phyloP scores from a whole-genome alignment of 1,284 basidiomycete species.

The Rhodotorula sp. region DNA sequence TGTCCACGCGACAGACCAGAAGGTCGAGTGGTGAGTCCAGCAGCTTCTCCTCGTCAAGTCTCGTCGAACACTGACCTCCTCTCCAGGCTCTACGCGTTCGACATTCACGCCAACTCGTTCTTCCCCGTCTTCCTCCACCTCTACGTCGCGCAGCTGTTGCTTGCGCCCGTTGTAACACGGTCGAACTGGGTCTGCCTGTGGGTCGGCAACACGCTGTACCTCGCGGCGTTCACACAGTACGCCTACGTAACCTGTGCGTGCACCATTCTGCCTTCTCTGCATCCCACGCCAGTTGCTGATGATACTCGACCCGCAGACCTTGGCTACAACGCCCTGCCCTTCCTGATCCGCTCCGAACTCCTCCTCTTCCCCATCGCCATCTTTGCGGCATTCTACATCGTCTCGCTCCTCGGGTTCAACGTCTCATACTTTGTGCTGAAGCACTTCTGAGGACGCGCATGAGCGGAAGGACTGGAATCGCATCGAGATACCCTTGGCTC shows the following conservation, averaged over 20 bases:
- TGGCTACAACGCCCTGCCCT: slow-evolving; percentile 82
- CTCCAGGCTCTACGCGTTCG: slow-evolving; percentile 78
- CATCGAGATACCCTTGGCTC: too few relatives aligned
- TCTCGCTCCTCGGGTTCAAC: slow-evolving; percentile 86
- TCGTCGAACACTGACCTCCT: neutral
- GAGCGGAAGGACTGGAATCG: too few relatives aligned
- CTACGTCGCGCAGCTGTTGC: slow-evolving; percentile 77
- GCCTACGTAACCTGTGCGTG: slow-evolving; percentile 69
- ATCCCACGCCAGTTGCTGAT: neutral
- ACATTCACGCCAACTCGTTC: slow-evolving; percentile 92
- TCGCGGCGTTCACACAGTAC: slow-evolving; percentile 69
- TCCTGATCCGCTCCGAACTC: slow-evolving; percentile 79
- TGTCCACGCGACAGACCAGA: slow-evolving; percentile 47
- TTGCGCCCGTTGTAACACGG: slow-evolving; percentile 74
- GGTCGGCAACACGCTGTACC: slow-evolving; percentile 66
- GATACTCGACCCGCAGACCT: slow-evolving; percentile 53
- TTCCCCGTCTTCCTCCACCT: slow-evolving; percentile 86
- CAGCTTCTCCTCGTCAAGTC: neutral
- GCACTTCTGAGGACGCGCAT: too few relatives aligned
- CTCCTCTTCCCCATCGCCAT: slow-evolving; percentile 81
- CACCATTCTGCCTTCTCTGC: neutral
- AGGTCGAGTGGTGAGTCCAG: slow-evolving; percentile 45
- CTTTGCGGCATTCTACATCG: slow-evolving; percentile 69
- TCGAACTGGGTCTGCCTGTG: slow-evolving; percentile 87
- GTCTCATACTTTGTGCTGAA: slow-evolving; percentile 69